Evolutionary conservation across 805 yeast genomes (phyloP).

Genomic region (Saccharomycopsis sp.): DNA sequence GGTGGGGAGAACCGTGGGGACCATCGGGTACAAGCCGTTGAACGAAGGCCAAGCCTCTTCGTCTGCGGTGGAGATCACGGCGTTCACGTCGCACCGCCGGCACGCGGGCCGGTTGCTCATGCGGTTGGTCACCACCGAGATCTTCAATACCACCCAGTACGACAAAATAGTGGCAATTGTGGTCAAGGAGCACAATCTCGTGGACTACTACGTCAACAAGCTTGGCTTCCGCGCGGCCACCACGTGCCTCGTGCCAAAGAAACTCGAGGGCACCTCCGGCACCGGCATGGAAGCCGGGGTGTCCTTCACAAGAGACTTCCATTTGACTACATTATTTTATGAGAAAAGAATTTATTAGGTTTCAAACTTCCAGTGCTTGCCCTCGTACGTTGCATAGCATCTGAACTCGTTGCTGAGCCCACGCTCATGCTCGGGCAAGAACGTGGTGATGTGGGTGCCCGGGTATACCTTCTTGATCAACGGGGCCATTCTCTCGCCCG

Average conservation of each 20-base stretch:
- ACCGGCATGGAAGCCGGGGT: too few species aligned
- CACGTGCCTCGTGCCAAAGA: too few species aligned
- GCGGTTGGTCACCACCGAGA: too few species aligned
- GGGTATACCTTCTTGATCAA: conserved; percentile 57
- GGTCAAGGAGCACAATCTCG: conserved; percentile 42
- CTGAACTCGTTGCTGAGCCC: conserved; percentile 83
- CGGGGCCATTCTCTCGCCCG: conserved; percentile 81
- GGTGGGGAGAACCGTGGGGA: conserved; percentile 26
- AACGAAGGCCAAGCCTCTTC: conserved; percentile 14
- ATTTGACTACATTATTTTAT: not conserved
- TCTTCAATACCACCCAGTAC: too few species aligned
- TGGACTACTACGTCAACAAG: conserved; percentile 42
- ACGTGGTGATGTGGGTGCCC: conserved; percentile 53
- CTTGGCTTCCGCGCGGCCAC: too few species aligned
- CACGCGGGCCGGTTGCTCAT: not conserved
- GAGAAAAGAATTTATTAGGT: conserved; percentile 23
- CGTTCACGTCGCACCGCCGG: conserved; percentile 39
- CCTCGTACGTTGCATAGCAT: conserved; percentile 74
- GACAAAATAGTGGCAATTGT: conserved; percentile 37
- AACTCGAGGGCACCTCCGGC: too few species aligned
- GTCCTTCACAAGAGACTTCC: conserved; percentile 29
- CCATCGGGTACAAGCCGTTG: conserved; percentile 29
- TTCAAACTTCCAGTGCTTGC: conserved; percentile 53
- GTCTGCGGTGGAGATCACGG: conserved; percentile 37
- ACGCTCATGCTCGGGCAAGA: conserved; percentile 71